These are phyloP conservation scores for Hypomontagnella submonticulosa DNA, from an alignment of 495 filamentous ascomycete genomes.

Conservation along the genomic window DNA sequence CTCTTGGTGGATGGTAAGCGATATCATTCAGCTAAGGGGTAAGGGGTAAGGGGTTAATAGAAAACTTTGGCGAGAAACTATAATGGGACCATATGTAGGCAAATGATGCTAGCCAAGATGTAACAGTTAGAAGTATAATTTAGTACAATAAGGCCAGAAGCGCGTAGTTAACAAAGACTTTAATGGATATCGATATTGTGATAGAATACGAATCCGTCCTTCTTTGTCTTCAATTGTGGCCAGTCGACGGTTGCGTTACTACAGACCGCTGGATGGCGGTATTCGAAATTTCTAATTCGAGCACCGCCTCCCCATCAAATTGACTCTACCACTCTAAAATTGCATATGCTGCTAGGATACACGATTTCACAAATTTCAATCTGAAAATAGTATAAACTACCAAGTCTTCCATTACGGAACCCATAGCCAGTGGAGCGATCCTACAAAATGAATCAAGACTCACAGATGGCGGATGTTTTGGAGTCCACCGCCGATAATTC, in stretches of 20 bases:
- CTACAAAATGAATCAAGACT: too few relatives aligned
- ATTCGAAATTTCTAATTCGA: not conserved
- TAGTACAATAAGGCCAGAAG: slow-evolving; percentile 2
- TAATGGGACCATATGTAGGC: too few relatives aligned
- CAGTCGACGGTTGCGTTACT: not conserved
- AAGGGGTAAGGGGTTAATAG: too few relatives aligned
- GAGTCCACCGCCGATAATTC: not conserved
- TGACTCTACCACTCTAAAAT: not conserved
- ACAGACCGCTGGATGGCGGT: not conserved
- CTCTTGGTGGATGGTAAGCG: too few relatives aligned
- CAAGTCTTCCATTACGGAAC: too few relatives aligned
- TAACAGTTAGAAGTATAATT: not conserved
- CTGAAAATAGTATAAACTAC: too few relatives aligned
- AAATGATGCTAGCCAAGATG: too few relatives aligned
- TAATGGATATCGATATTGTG: not conserved
- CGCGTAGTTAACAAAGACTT: slow-evolving; percentile 12
- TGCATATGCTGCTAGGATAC: too few relatives aligned
- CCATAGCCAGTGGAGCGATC: too few relatives aligned
- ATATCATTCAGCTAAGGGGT: too few relatives aligned
- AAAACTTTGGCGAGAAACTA: too few relatives aligned
- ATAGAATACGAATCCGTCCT: slow-evolving; percentile 14
- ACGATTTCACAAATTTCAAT: too few relatives aligned
- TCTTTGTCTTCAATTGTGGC: slow-evolving; percentile 18
- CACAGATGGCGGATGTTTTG: not conserved
- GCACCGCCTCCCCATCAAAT: not conserved